Evolutionary conservation across 129 eudicot genomes (phyloP).

Genomic region (Centella asiatica): DNA sequence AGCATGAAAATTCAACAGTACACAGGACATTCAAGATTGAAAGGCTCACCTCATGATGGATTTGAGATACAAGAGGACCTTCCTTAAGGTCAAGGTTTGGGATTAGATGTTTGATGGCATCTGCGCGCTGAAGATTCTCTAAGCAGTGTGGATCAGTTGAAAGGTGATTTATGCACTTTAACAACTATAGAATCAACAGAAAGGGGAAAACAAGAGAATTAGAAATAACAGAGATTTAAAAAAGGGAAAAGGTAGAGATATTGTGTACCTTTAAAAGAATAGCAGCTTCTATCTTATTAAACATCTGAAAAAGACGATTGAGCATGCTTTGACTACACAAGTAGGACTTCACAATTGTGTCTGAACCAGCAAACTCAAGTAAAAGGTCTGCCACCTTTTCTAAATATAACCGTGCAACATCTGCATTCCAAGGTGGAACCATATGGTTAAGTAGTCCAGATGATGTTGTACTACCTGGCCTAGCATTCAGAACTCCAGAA

Average conservation of each 20-base stretch:
- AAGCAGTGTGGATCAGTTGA: constrained; percentile 94
- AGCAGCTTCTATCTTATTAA: constrained; percentile 85
- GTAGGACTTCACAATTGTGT: constrained; percentile 81
- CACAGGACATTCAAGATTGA: constrained; percentile 1
- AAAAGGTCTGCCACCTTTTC: constrained; percentile 95
- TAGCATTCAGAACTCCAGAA: constrained; percentile 95
- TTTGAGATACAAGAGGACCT: constrained; percentile 78
- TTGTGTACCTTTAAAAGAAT: constrained; percentile 70
- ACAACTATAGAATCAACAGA: constrained; percentile 29
- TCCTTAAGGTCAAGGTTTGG: constrained; percentile 97
- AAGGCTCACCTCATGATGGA: constrained; percentile 81
- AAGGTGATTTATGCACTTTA: constrained; percentile 84
- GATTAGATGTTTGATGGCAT: constrained; percentile 80
- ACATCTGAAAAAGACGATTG: constrained; percentile 96
- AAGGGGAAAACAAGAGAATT: constrained; percentile 5
- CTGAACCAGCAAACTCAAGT: constrained; percentile 92
- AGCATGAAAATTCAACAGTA: constrained; percentile 6
- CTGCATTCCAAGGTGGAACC: constrained; percentile 89
- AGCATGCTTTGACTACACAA: constrained; percentile 95
- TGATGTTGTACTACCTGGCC: constrained; percentile 94
- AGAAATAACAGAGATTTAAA: neutral
- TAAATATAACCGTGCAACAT: constrained; percentile 79
- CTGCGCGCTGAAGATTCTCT: constrained; percentile 92
- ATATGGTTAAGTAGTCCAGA: constrained; percentile 89
- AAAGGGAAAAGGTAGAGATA: constrained; percentile 2